phyloP scores from a whole-genome alignment of 139 green algal species.

The Chlorella vulgaris region DNA sequence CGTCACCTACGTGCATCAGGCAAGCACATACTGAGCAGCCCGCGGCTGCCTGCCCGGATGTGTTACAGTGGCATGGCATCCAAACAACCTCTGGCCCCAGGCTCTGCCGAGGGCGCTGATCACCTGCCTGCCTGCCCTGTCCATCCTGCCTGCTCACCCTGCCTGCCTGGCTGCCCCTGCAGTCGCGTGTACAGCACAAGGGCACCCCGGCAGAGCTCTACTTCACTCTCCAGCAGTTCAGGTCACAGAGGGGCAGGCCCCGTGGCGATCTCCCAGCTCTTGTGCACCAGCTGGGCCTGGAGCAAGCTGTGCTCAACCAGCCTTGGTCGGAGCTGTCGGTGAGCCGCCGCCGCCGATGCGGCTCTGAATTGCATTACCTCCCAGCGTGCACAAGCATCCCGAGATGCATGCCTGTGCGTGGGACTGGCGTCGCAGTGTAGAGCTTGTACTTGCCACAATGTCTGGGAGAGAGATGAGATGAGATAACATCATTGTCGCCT shows the following conservation, averaged over 20 bases:
- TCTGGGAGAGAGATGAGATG: no score
- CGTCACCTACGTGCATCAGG: constrained; percentile 70
- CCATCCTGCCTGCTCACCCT: background rate
- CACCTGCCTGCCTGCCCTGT: background rate
- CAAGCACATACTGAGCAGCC: no score
- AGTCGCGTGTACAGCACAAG: constrained; percentile 64
- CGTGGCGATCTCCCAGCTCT: constrained; percentile 74
- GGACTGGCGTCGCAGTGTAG: no score
- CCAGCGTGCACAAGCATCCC: no score
- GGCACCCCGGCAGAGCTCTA: constrained; percentile 82
- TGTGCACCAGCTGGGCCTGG: constrained; percentile 71
- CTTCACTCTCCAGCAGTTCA: constrained; percentile 67
- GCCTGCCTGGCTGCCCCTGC: background rate
- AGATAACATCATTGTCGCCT: no score
- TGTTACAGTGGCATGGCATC: no score
- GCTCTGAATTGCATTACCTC: background rate
- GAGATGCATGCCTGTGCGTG: background rate
- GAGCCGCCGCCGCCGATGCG: background rate
- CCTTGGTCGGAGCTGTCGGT: constrained; percentile 83
- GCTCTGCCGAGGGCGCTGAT: background rate
- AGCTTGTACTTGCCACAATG: no score
- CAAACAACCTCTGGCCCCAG: background rate
- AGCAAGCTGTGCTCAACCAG: constrained; percentile 75
- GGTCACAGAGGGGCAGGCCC: constrained; percentile 29
- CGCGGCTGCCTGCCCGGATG: background rate